phyloP scores from a whole-genome alignment of 352 stramenopile species.

The Globisporangium megalacanthum region DNA sequence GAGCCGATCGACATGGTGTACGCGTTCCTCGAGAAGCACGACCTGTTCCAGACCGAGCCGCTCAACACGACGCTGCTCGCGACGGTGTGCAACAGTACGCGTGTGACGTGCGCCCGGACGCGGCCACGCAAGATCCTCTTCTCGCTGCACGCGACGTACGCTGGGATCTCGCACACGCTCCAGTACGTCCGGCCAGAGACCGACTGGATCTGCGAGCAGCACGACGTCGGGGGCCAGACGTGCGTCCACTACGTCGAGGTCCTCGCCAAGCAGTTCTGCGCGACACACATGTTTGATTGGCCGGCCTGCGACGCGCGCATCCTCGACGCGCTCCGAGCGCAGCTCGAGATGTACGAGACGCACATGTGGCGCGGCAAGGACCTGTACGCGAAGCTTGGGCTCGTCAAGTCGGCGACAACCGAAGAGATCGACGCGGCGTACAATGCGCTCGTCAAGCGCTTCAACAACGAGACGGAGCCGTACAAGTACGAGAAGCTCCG shows the following conservation, averaged over 20 bases:
- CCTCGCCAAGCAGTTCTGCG: slow-evolving; percentile 53
- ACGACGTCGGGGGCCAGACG: slow-evolving; percentile 37
- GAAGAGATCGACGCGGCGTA: slow-evolving; percentile 80
- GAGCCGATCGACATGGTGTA: slow-evolving; percentile 81
- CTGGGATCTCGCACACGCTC: slow-evolving; percentile 56
- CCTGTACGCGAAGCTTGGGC: slow-evolving; percentile 73
- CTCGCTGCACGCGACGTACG: slow-evolving; percentile 74
- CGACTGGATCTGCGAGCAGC: slow-evolving; percentile 64
- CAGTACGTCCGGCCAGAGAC: slow-evolving; percentile 75
- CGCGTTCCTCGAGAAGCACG: slow-evolving; percentile 82
- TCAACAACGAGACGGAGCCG: slow-evolving; percentile 82
- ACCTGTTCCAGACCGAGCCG: slow-evolving; percentile 75
- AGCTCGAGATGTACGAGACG: slow-evolving; percentile 71
- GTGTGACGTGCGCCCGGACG: slow-evolving; percentile 47
- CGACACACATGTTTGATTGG: slow-evolving; percentile 75
- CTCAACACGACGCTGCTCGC: slow-evolving; percentile 69
- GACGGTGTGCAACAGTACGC: slow-evolving; percentile 68
- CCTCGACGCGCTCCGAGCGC: slow-evolving; percentile 47
- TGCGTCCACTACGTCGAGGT: slow-evolving; percentile 78
- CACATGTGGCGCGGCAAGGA: slow-evolving; percentile 75
- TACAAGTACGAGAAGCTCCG: slow-evolving; percentile 82
- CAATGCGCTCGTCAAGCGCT: slow-evolving; percentile 76
- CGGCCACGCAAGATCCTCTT: slow-evolving; percentile 68
- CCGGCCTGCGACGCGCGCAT: slow-evolving; percentile 41
- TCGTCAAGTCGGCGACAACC: slow-evolving; percentile 58